Evolutionary conservation across 1,284 basidiomycete genomes (phyloP).

Genomic region (Pisolithus thermaeus): DNA sequence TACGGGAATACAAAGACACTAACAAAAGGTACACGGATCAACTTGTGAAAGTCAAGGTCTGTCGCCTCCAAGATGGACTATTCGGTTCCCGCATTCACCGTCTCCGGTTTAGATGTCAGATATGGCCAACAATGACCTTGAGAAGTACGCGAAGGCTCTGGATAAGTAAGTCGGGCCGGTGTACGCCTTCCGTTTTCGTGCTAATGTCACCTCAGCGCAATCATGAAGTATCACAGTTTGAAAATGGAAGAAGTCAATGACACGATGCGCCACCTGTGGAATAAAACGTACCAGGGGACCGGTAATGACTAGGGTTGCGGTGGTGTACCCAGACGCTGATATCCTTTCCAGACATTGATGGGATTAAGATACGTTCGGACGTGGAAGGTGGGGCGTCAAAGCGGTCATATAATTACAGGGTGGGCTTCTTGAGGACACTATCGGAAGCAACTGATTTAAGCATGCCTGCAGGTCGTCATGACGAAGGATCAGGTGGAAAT

Average conservation of each 20-base stretch:
- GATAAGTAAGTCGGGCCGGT: conserved; percentile 66
- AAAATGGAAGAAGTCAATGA: conserved; percentile 99
- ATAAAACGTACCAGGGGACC: conserved; percentile 98
- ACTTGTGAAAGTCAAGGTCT: conserved; percentile 89
- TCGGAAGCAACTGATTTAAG: conserved; percentile 7
- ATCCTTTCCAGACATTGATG: conserved; percentile 79
- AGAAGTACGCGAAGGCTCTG: conserved; percentile 95
- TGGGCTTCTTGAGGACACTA: conserved; percentile 33
- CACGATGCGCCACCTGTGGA: conserved; percentile 94
- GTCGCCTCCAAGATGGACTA: conserved; percentile 8
- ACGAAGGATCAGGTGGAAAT: conserved; percentile 98
- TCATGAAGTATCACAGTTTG: conserved; percentile 97
- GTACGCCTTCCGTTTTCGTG: neutral
- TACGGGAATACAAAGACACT: conserved; percentile 85
- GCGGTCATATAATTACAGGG: conserved; percentile 97
- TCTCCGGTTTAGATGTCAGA: conserved; percentile 65
- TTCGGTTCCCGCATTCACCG: conserved; percentile 1
- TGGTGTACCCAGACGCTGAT: conserved; percentile 16
- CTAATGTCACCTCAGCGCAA: conserved; percentile 58
- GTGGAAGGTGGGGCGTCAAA: conserved; percentile 82
- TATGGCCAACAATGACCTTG: conserved; percentile 91
- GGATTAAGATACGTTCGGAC: conserved; percentile 93
- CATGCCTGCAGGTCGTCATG: conserved; percentile 81
- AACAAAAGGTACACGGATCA: conserved; percentile 86
- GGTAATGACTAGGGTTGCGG: conserved; percentile 42